These are phyloP conservation scores for Phialemoniopsis sp. DNA, from an alignment of 2,329 filamentous ascomycete genomes.

Conservation along the genomic window DNA sequence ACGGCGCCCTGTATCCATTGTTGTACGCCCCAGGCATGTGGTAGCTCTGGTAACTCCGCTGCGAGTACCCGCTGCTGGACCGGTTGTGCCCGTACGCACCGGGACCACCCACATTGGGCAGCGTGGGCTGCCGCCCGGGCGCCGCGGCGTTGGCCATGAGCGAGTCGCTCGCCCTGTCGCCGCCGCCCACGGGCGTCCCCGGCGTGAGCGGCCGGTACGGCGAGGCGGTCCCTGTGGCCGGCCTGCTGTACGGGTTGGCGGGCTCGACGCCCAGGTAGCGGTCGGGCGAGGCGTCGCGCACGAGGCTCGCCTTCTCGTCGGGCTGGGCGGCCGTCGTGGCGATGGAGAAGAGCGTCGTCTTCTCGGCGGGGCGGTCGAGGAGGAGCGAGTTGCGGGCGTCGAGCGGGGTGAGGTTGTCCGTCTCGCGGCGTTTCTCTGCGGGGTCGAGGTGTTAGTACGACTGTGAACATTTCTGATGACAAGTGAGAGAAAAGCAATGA, in stretches of 20 bases:
- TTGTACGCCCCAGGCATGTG: too few species aligned
- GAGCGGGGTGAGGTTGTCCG: conserved; percentile 80
- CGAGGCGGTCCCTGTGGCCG: conserved; percentile 10
- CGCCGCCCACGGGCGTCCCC: conserved; percentile 14
- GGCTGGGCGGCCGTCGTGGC: conserved; percentile 32
- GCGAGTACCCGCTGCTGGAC: too few species aligned
- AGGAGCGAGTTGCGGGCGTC: conserved; percentile 85
- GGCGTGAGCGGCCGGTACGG: conserved; percentile 33
- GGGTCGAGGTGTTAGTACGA: neutral
- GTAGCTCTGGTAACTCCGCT: too few species aligned
- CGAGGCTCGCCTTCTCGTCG: conserved; percentile 18
- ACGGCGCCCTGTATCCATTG: too few species aligned
- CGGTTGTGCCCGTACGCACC: neutral
- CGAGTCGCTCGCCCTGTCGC: conserved; percentile 27
- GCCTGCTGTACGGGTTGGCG: conserved; percentile 16
- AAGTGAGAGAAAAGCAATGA: conserved; percentile 5
- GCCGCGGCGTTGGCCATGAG: conserved; percentile 36
- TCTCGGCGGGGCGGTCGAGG: conserved; percentile 46
- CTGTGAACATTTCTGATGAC: too few species aligned
- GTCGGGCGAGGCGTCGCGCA: conserved; percentile 25
- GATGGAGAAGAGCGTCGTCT: conserved; percentile 37
- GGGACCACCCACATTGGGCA: conserved; percentile 20
- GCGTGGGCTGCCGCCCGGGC: conserved; percentile 27
- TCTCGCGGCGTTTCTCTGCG: conserved; percentile 40
- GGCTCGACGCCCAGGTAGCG: conserved; percentile 19